Percentiles rank a stretch among this genome's conserved stretches.
Evolutionary conservation across 179 eudicot species (phyloP).

Genomic region (Vitellaria paradoxa): DNA sequence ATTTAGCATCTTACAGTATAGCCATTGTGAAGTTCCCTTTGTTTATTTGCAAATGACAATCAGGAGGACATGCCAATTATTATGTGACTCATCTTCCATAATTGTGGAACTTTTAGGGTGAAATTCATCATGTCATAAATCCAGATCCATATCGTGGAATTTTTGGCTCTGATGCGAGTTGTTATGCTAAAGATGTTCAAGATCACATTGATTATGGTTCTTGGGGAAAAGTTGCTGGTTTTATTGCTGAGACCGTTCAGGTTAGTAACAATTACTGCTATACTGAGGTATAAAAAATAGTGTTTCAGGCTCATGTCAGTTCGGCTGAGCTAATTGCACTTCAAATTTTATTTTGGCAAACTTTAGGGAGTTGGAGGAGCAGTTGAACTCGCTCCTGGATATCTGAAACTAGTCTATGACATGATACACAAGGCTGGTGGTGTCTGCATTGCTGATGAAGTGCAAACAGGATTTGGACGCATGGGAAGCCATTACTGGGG

Average conservation of each 20-base stretch:
- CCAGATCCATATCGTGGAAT: constrained; percentile 94
- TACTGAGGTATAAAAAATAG: not conserved
- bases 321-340: not conserved
- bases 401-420: constrained; percentile 76
- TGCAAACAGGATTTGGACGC: constrained; percentile 98
- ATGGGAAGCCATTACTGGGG: constrained; percentile 99
- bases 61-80: not conserved
- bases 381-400: constrained; percentile 96
- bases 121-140: constrained; percentile 90
- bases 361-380: constrained; percentile 97
- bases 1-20: not conserved
- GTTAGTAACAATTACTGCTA: constrained; percentile 25
- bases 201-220: constrained; percentile 90
- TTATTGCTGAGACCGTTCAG: constrained; percentile 98
- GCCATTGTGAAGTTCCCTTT: not conserved
- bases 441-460: constrained; percentile 97
- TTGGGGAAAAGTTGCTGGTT: constrained; percentile 89
- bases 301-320: not conserved
- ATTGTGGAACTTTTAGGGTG: constrained; percentile 57
- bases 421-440: constrained; percentile 94
- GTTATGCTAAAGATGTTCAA: constrained; percentile 85
- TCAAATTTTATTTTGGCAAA: not conserved
- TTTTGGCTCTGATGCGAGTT: constrained; percentile 75
- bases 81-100: not conserved
- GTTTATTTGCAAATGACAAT: not conserved